Evolutionary conservation across 2,329 filamentous ascomycete species (phyloP).

Genomic region (Penicillium sp.): DNA sequence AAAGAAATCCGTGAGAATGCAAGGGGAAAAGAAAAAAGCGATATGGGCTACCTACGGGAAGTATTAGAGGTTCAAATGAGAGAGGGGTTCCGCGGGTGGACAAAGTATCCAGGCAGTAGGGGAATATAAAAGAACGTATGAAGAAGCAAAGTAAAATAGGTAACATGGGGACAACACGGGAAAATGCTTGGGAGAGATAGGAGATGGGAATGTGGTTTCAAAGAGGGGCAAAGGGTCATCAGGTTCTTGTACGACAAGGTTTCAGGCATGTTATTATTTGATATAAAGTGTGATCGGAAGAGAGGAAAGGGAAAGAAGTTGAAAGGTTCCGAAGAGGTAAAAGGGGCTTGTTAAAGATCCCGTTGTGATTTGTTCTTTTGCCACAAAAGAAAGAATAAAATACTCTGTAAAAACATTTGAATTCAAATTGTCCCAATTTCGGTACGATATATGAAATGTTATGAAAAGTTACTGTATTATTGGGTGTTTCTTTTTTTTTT

Average conservation of each 20-base stretch:
- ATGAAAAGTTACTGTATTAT: constrained; percentile 17
- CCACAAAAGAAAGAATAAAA: constrained; percentile 18
- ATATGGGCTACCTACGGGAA: not conserved
- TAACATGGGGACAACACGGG: constrained; percentile 7
- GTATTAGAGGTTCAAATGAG: not conserved
- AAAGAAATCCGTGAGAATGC: not conserved
- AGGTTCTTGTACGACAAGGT: not conserved
- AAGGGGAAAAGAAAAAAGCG: not conserved
- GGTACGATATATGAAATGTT: not conserved
- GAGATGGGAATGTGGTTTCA: constrained; percentile 1
- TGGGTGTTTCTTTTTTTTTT: not conserved
- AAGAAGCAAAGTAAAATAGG: constrained; percentile 4
- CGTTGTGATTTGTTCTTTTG: constrained; percentile 19
- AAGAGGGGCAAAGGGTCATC: constrained; percentile 10
- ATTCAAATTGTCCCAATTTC: constrained; percentile 10
- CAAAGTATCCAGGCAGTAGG: not conserved
- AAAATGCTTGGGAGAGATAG: not conserved
- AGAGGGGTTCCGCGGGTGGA: not conserved
- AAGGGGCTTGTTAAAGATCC: constrained; percentile 8
- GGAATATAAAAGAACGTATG: constrained; percentile 5
- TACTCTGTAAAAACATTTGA: constrained; percentile 2
- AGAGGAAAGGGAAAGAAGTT: not conserved
- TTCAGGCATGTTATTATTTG: not conserved
- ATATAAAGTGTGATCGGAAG: not conserved
- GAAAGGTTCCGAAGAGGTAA: constrained; percentile 1